Evolutionary conservation across 2,329 filamentous ascomycete genomes (phyloP), one percentile per base, ranked within the genome.

Genomic region (Colletotrichum sidae): DNA sequence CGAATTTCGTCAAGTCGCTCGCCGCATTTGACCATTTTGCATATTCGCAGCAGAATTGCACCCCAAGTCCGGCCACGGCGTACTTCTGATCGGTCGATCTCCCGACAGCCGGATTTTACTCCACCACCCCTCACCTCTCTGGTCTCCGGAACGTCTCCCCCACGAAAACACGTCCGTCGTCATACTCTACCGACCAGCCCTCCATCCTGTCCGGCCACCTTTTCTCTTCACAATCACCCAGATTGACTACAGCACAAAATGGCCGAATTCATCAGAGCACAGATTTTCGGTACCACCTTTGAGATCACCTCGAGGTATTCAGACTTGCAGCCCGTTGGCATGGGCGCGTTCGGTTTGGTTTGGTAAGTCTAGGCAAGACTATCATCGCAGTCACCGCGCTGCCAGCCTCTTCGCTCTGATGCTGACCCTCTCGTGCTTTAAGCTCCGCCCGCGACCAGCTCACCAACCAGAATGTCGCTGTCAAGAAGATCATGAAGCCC

Each of bases 401-500:
- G 45, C 51, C 34, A 42, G n/a, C 35, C 35, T 25, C 44, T 17
- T 42, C 17, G 15, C 55, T 46, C 49, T 58, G 44, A 11, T 50
- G 54, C 68, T 69, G 42, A 69, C 59, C 34, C 3, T 46, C 25
- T 10, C 11, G 46, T 3, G 37, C 59, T 57, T 44, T 35, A 70
- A 98, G 95, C 82, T 98, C 96, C 70, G 96, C 96, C 64, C 95
- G 94, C 82, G 96, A 99, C 80, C 94, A 98, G 84, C 93, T 99
- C 80, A 98, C 96, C 67, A 92, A 88, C 78, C 94, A 97, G 80
- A 94, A 94, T 80, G 96, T 99, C 68, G 96, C 96, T 65, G 94
- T 99, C 78, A 99, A 99, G 88, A 99, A 99, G 88, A 99, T 99
- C 77, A 98, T 99, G 95, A 99, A 98, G 85, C 96, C 96, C 9